Evolutionary conservation across 2,329 filamentous ascomycete species (phyloP), one percentile per base, ranked within the genome.

Genomic region (Paraphoma sp.): DNA sequence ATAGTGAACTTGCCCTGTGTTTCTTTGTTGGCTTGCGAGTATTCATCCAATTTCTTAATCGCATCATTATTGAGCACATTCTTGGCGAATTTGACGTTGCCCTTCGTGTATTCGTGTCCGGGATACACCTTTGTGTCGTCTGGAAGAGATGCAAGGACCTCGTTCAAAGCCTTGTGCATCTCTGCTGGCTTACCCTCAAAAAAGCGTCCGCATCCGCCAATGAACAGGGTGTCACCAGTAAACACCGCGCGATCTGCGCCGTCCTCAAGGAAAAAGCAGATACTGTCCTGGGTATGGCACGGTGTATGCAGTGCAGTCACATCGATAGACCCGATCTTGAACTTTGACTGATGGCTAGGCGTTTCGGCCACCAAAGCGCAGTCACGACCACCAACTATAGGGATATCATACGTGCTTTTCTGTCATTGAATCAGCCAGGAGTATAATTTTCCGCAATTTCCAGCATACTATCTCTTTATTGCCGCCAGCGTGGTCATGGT

Each of bases 1-100:
- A 99, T 98, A 0, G 94, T 99, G 69, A 97, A 98, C 72, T 93
- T 91, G 45, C 95, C 95, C 76, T 97, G 93, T 1, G 95, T 98
- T 80, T 97, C 86, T 78, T 88, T 82, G 77, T 97, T 94, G 57
- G 85, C 83, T 52, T 91, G 86, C 1, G 92, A 90, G 75, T 92
- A 97, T 0, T 84, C 82, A 64, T 91, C 82, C 31, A 99, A 83
- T 67, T 88, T 90, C 82, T 90, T 88, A 60, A 97, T 69, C 0
- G 74, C 87, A 47, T 91, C 88, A 42, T 86, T 90, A 69, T 91
- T 87, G 53, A 89, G 81, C 14, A 98, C 89, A 2, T 89, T 89
- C 56, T 90, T 80, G 46, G 87, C 89, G 73, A 99, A 99, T 75
- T 92, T 92, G 70, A 95, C 92, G 72, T 99, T 99, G 49, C 89